Conservation (phyloP, 1,139 yeast species). For the Suhomyces wounanorum region DNA sequence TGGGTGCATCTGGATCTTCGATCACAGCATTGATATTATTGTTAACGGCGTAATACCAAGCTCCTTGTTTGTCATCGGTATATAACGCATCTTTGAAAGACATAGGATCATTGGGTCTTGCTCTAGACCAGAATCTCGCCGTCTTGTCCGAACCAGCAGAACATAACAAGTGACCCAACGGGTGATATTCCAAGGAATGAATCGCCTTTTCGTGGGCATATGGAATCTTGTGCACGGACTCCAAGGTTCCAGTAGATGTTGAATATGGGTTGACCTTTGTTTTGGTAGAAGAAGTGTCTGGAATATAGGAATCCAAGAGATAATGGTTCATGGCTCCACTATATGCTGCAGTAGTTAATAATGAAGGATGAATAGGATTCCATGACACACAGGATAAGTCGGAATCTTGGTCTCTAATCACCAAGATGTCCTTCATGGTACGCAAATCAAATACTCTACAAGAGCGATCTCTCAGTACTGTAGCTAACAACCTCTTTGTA, state of each 20-base stretch:
- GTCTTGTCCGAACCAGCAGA: conserved; percentile 94
- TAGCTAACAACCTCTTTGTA: conserved; percentile 69
- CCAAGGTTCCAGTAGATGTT: conserved; percentile 21
- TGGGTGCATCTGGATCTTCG: conserved; percentile 29
- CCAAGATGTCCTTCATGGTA: conserved; percentile 73
- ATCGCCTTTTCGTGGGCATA: conserved; percentile 94
- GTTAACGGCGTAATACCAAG: conserved; percentile 72
- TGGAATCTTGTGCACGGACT: conserved; percentile 70
- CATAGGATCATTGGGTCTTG: conserved; percentile 85
- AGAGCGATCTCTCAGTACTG: conserved; percentile 86
- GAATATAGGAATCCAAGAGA: conserved; percentile 57
- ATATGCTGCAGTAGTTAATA: conserved; percentile 83
- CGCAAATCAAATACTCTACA: conserved; percentile 86
- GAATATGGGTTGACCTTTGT: conserved; percentile 8
- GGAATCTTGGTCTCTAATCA: conserved; percentile 76
- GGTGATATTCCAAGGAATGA: conserved; percentile 88
- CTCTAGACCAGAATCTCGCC: conserved; percentile 93
- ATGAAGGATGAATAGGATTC: conserved; percentile 87
- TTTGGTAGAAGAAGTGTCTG: conserved; percentile 22
- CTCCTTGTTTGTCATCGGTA: conserved; percentile 68
- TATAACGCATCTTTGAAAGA: conserved; percentile 82
- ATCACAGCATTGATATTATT: conserved; percentile 62
- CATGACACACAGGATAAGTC: conserved; percentile 86
- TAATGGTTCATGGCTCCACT: conserved; percentile 87
- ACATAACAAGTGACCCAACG: conserved; percentile 86